phyloP scores from a whole-genome alignment of 2,329 filamentous ascomycete genomes.

The Xylaria sp. region DNA sequence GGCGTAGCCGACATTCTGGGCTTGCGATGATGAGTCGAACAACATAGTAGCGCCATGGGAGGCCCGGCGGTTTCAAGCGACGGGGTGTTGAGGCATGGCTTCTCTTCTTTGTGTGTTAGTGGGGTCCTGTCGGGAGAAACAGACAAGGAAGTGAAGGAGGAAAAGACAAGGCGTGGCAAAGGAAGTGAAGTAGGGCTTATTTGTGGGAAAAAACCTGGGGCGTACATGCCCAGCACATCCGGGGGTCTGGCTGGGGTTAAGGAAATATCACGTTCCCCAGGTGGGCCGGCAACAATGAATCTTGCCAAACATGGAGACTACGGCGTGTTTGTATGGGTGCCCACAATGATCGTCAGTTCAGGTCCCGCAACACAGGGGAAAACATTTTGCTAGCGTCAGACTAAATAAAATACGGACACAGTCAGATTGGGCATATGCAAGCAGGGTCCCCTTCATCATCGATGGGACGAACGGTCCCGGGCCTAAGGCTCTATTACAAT shows the following conservation, averaged over 20 bases:
- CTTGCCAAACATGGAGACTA: not conserved
- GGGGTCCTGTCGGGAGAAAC: not conserved
- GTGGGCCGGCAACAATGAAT: too few species aligned
- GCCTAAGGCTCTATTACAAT: not conserved
- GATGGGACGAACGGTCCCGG: not conserved
- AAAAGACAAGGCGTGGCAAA: too few species aligned
- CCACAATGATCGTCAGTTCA: not conserved
- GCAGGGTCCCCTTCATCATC: not conserved
- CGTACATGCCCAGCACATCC: too few species aligned
- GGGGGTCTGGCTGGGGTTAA: too few species aligned
- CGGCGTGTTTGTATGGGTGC: not conserved
- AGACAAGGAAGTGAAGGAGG: not conserved
- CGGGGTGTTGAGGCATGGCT: slow-evolving; percentile 7
- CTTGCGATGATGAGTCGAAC: slow-evolving; percentile 17
- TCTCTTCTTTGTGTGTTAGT: not conserved
- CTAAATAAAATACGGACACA: not conserved
- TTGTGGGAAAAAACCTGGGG: not conserved
- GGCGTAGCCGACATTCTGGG: slow-evolving; percentile 27
- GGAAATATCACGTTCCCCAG: too few species aligned
- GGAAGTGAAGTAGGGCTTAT: too few species aligned
- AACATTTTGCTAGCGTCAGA: not conserved
- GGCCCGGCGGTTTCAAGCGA: slow-evolving; percentile 1
- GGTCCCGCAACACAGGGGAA: not conserved
- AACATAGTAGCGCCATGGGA: slow-evolving; percentile 9
- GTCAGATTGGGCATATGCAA: too few species aligned